Evolutionary conservation across 306 rosid genomes (phyloP).

Genomic region (Pyrus bretschneideri): DNA sequence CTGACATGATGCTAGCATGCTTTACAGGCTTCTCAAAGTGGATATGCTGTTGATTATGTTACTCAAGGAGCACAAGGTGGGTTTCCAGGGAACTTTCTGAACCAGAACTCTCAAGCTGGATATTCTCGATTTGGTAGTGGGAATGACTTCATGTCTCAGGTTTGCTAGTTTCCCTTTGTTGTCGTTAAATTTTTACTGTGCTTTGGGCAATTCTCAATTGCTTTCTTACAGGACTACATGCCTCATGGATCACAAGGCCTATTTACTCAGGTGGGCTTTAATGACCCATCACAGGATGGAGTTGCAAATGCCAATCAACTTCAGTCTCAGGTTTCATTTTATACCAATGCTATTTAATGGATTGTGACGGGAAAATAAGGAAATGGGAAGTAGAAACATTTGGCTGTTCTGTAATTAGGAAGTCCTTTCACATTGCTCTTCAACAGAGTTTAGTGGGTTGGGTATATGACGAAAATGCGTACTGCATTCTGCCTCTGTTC

Average conservation of each 20-base stretch:
- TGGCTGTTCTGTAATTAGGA: not conserved
- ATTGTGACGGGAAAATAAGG: not conserved
- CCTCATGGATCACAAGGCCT: conserved; percentile 90
- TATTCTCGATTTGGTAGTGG: conserved; percentile 94
- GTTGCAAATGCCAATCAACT: conserved; percentile 75
- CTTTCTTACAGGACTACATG: conserved; percentile 74
- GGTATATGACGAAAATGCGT: not conserved
- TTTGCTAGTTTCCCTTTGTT: conserved; percentile 9
- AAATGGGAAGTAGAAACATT: not conserved
- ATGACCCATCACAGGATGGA: conserved; percentile 84
- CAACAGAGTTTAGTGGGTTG: not conserved
- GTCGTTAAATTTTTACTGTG: not conserved
- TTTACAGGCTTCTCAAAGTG: conserved; percentile 89
- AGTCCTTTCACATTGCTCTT: not conserved
- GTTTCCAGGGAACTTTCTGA: conserved; percentile 82
- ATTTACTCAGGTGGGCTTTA: conserved; percentile 88
- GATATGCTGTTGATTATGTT: conserved; percentile 83
- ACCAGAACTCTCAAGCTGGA: conserved; percentile 94
- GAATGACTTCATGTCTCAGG: conserved; percentile 99
- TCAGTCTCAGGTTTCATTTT: conserved; percentile 80
- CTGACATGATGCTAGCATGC: not conserved
- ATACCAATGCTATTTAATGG: conserved; percentile 8
- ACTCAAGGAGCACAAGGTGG: conserved; percentile 96
- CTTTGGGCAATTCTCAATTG: not conserved
- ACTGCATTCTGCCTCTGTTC: not conserved